Conservation (phyloP, 805 yeast species). For the Yarrowia sp. region DNA sequence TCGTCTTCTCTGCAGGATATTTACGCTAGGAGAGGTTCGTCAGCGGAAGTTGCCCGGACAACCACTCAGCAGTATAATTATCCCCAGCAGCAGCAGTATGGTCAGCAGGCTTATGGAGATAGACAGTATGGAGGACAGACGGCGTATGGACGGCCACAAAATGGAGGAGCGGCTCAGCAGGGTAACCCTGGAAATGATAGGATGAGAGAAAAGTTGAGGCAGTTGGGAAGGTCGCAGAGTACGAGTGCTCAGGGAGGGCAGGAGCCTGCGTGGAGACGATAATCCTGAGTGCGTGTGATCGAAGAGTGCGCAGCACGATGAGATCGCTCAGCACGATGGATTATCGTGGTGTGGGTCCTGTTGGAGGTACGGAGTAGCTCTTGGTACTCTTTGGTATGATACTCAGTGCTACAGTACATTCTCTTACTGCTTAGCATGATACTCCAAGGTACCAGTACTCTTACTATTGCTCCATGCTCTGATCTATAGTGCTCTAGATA, state of each 20-base stretch:
- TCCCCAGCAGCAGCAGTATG: constrained; percentile 23
- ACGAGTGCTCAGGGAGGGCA: background rate
- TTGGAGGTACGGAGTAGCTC: no score
- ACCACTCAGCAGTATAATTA: background rate
- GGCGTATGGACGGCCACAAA: background rate
- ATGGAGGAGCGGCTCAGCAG: background rate
- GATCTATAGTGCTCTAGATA: no score
- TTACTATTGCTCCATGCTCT: no score
- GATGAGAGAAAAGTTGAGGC: constrained; percentile 17
- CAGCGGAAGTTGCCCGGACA: background rate
- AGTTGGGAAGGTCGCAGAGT: constrained; percentile 8
- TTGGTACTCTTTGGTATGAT: no score
- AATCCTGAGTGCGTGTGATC: background rate
- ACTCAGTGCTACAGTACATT: no score
- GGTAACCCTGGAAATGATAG: background rate
- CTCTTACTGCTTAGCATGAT: no score
- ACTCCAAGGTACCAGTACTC: no score
- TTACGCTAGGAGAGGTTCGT: constrained; percentile 9
- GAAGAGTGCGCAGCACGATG: no score
- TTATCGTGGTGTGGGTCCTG: no score
- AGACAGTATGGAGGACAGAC: background rate
- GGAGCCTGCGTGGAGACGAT: background rate
- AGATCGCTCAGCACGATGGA: no score
- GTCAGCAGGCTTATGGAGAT: constrained; percentile 9
- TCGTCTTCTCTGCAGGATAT: constrained; percentile 15